Evolutionary conservation across 1,284 basidiomycete species (phyloP), one percentile per base, ranked within the genome.

Genomic region (Cutaneotrichosporon sp.): DNA sequence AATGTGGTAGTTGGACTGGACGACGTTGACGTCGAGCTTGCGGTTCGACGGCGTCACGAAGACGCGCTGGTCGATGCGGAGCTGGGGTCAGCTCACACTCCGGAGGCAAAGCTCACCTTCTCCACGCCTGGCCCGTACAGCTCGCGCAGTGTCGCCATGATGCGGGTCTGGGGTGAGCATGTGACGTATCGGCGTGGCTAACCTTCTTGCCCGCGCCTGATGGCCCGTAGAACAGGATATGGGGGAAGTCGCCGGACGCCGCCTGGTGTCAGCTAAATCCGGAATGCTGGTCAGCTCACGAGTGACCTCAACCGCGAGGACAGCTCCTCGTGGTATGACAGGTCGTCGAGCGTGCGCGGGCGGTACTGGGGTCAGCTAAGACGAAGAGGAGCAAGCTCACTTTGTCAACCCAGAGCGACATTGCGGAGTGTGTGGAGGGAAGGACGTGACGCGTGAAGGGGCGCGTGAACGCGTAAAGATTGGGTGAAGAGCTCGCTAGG

Each of bases 41-140:
- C 95, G 86, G 75, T 90, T 92, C 11, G 92, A 94, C 0, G 97
- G 95, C 0, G 95, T 95, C 45, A 97, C 81, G 78, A 99, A 99
- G 1, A 97, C 88, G 59, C 95, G 84, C 83, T 99, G 97, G 79
- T 99, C 95, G 62, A 99, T 97, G 84, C 97, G 95, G 60, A 99
- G 85, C 95, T 97, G 73, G 55, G 18, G 61, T 24, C 29, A 59
- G 50, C 43, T 57, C 8, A 18, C n/a, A 34, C 9, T 20, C 24
- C 13, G 9, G 1, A 4, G 8, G 4, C 0, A 0, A 27, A 50
- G 47, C 79, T 52, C 63, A 91, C 93, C 84, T 97, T 97, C 77
- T 97, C 94, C 0, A 90, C 92, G 5, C 93, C 92, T 46, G 88
- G 84, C 2, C 95, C 97, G 79, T 94, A 99, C 47, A 99, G 81